Percentiles rank a stretch among this genome's conserved stretches.
phyloP scores from a whole-genome alignment of 352 stramenopile genomes.

The Phytophthora fragariae region DNA sequence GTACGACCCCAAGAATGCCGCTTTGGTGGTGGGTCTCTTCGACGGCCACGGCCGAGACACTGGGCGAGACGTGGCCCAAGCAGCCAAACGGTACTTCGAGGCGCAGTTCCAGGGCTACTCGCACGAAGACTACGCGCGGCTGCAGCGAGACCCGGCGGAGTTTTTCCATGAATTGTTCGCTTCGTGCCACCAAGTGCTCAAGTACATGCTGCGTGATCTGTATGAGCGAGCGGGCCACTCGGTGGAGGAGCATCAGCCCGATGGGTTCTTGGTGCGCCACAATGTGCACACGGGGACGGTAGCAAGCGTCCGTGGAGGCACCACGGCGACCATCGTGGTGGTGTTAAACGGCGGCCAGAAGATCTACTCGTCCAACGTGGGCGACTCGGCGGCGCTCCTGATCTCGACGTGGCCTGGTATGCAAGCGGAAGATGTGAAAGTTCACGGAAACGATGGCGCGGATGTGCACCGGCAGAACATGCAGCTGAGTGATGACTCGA shows the following conservation, averaged over 20 bases:
- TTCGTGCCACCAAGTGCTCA: conserved; percentile 70
- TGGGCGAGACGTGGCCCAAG: conserved; percentile 69
- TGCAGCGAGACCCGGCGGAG: conserved; percentile 61
- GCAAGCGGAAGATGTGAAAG: conserved; percentile 40
- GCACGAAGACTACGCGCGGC: conserved; percentile 48
- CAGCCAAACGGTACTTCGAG: conserved; percentile 72
- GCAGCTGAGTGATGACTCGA: conserved; percentile 14
- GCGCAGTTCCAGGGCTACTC: conserved; percentile 63
- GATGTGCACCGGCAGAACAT: conserved; percentile 26
- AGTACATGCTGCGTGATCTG: conserved; percentile 62
- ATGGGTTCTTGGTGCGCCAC: conserved; percentile 70
- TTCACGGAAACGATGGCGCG: conserved; percentile 16
- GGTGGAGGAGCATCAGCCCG: conserved; percentile 63
- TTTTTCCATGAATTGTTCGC: conserved; percentile 63
- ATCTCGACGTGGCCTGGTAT: conserved; percentile 33
- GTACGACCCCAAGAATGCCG: conserved; percentile 39
- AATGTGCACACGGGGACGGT: conserved; percentile 41
- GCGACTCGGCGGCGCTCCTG: conserved; percentile 75
- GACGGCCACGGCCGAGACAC: conserved; percentile 88
- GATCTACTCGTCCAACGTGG: conserved; percentile 86
- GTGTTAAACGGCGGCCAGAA: conserved; percentile 72
- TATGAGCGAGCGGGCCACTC: conserved; percentile 68
- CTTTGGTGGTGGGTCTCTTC: conserved; percentile 81
- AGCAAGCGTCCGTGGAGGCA: conserved; percentile 90
- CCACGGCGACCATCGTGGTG: conserved; percentile 85